Evolutionary conservation across 192 early-diverging fungal species (phyloP).

Genomic region (Backusella macrospora): DNA sequence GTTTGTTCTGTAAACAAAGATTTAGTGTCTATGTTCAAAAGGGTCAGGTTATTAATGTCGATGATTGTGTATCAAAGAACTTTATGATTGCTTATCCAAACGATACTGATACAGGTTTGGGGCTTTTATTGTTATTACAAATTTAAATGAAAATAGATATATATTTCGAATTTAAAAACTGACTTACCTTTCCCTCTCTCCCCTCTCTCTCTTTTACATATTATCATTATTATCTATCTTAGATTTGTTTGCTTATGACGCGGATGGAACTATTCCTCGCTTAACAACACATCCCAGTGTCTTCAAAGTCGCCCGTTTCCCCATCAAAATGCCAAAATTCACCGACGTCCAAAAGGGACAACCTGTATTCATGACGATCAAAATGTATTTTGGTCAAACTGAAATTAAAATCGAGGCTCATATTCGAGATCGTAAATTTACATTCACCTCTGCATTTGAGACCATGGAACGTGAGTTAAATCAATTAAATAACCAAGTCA

Average conservation of each 20-base stretch:
- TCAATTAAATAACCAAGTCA: neutral
- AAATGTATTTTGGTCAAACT: conserved; percentile 50
- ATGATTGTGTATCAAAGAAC: conserved; percentile 51
- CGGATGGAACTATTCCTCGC: conserved; percentile 28
- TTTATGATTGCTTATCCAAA: conserved; percentile 43
- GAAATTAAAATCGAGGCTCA: conserved; percentile 40
- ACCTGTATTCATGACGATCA: conserved; percentile 44
- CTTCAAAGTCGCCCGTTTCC: conserved; percentile 32
- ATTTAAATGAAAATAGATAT: neutral
- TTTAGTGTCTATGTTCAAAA: conserved; percentile 43
- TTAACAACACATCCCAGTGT: conserved; percentile 28
- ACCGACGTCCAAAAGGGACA: conserved; percentile 35
- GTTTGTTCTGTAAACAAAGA: conserved; percentile 39
- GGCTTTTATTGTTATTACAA: neutral
- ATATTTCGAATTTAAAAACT: neutral
- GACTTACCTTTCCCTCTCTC: neutral
- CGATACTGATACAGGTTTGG: conserved; percentile 34
- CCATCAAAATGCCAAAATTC: conserved; percentile 38
- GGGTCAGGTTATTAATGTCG: conserved; percentile 41
- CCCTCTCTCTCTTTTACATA: conserved; percentile 7
- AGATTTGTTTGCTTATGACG: conserved; percentile 36
- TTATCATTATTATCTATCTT: neutral
- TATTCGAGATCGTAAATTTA: conserved; percentile 43
- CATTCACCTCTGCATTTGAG: conserved; percentile 35
- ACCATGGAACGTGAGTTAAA: conserved; percentile 6